Evolutionary conservation across 306 rosid genomes (phyloP).

Genomic region (Trichosanthes truncata): DNA sequence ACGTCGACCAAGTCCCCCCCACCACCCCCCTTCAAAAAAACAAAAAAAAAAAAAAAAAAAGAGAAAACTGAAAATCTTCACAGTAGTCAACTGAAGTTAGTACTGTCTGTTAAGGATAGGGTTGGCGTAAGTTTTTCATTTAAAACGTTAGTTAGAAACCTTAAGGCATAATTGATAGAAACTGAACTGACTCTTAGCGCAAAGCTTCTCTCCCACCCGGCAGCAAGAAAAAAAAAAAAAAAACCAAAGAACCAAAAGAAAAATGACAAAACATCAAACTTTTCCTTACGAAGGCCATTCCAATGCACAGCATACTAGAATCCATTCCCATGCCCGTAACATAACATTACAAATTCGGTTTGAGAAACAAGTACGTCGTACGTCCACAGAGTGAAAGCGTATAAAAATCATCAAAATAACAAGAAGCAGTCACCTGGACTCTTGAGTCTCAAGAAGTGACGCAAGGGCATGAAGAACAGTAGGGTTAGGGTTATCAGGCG

Average conservation of each 20-base stretch:
- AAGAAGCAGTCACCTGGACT: slow-evolving; percentile 35
- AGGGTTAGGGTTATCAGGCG: slow-evolving; percentile 73
- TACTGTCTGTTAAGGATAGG: not conserved
- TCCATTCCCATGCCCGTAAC: not conserved
- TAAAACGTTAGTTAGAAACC: not conserved
- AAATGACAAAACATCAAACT: not conserved
- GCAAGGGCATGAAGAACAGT: slow-evolving; percentile 76
- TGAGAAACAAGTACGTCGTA: not conserved
- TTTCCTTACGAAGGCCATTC: not conserved
- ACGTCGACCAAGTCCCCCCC: not conserved
- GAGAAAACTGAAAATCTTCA: not conserved
- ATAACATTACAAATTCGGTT: not conserved
- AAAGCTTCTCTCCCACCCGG: not conserved
- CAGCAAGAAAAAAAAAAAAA: not conserved
- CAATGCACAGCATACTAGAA: not conserved
- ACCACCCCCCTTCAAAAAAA: too few relatives aligned
- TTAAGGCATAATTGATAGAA: not conserved
- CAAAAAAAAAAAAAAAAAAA: too few relatives aligned
- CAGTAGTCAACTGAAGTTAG: not conserved
- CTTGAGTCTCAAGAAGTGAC: slow-evolving; percentile 71
- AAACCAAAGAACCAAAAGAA: not conserved
- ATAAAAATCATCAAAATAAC: not conserved
- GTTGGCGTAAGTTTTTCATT: not conserved
- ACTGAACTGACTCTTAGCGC: not conserved
- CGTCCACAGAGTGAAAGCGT: not conserved